A percentile compares a stretch with the other conserved stretches of the same genome.
phyloP scores from a whole-genome alignment of 2,329 filamentous ascomycete species.

The Dryadomyces quercus-mongolicae region DNA sequence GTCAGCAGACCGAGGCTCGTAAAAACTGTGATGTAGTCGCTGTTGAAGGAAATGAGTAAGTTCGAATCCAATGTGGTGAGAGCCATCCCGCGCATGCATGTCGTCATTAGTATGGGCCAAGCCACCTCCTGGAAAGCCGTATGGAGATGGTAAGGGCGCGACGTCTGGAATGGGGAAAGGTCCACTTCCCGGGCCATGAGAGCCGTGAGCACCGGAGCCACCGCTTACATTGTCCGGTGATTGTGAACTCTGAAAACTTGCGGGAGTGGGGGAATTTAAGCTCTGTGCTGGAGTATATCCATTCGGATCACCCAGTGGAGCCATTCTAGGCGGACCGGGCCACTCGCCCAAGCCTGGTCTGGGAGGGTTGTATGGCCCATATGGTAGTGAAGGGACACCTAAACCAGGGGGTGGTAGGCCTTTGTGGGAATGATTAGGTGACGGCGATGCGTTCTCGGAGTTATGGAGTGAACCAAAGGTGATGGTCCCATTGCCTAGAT shows the following conservation, averaged over 20 bases:
- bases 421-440: constrained; percentile 19
- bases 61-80: constrained; percentile 3
- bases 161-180: constrained; percentile 4
- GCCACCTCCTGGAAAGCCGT: constrained; percentile 1
- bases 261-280: constrained; percentile 43
- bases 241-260: constrained; percentile 51
- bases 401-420: constrained; percentile 15
- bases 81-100: neutral
- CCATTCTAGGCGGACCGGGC: constrained; percentile 4
- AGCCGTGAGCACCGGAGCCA: neutral
- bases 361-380: constrained; percentile 1
- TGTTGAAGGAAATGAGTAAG: constrained; percentile 9
- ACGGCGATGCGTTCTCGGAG: constrained; percentile 47
- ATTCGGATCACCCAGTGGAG: constrained; percentile 3
- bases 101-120: neutral
- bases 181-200: neutral
- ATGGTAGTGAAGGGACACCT: constrained; percentile 6
- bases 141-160: constrained; percentile 2
- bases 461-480: constrained; percentile 43
- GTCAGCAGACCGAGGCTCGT: constrained; percentile 9
- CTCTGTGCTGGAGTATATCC: constrained; percentile 16
- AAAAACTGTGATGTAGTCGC: constrained; percentile 6
- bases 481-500: constrained; percentile 41
- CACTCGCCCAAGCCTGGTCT: constrained; percentile 8
- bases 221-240: constrained; percentile 10